These are phyloP conservation scores for Sordariomycetes sp. DNA, from an alignment of 2,329 filamentous ascomycete genomes.

Conservation along the genomic window DNA sequence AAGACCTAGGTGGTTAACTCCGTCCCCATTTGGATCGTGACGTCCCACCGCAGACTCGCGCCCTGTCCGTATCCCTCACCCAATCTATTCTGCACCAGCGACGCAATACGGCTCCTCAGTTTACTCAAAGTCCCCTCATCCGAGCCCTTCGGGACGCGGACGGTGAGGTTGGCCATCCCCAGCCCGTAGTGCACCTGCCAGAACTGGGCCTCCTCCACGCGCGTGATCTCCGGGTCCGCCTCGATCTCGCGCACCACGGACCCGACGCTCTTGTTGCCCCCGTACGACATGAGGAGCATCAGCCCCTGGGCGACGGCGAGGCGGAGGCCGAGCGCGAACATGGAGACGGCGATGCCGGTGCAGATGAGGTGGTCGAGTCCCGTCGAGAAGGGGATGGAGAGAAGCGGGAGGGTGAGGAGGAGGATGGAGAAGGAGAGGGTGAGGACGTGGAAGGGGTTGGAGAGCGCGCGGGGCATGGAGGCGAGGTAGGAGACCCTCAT, in stretches of 20 bases:
- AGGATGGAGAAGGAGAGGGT: constrained; percentile 78
- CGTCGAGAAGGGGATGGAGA: constrained; percentile 63
- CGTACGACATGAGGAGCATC: constrained; percentile 93
- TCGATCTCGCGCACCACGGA: constrained; percentile 80
- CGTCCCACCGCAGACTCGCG: constrained; percentile 79
- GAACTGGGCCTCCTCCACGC: constrained; percentile 84
- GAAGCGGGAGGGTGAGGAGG: constrained; percentile 69
- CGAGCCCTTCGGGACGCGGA: constrained; percentile 54
- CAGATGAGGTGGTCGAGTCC: constrained; percentile 80
- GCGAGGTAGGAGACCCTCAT: constrained; percentile 81
- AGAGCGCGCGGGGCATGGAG: constrained; percentile 73
- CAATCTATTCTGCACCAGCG: constrained; percentile 73
- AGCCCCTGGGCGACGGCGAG: constrained; percentile 78
- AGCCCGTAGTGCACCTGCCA: constrained; percentile 98
- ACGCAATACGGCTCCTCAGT: constrained; percentile 64
- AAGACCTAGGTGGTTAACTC: constrained; percentile 10
- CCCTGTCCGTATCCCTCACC: constrained; percentile 80
- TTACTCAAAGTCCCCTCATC: constrained; percentile 63
- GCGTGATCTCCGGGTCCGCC: constrained; percentile 62
- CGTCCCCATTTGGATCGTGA: constrained; percentile 66
- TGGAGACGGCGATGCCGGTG: constrained; percentile 68
- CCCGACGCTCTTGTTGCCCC: constrained; percentile 41
- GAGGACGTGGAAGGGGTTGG: constrained; percentile 90
- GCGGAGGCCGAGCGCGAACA: constrained; percentile 79
- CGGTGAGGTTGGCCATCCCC: constrained; percentile 87